Evolutionary conservation across 1,284 basidiomycete genomes (phyloP).

Genomic region (Porphyrellus sp.): DNA sequence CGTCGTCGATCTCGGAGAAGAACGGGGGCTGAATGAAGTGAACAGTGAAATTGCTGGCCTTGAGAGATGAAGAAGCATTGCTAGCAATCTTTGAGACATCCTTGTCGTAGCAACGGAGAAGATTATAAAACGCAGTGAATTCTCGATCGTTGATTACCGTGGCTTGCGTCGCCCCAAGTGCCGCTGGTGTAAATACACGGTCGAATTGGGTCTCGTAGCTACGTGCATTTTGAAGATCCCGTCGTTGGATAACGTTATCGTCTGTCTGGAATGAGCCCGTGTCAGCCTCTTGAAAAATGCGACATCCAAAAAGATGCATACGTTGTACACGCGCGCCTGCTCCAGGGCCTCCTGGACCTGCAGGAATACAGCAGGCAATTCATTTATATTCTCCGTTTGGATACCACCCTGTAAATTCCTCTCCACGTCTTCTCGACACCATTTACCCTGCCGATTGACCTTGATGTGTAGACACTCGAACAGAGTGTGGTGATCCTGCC

Average conservation of each 20-base stretch:
- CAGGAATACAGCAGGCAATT: background rate
- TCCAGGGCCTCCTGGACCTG: background rate
- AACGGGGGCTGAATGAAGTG: conserved; percentile 5
- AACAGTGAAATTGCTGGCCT: background rate
- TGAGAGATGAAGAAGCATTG: background rate
- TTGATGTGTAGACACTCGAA: background rate
- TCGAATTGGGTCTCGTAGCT: background rate
- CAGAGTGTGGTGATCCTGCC: background rate
- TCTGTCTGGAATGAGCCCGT: background rate
- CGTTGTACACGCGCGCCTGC: background rate
- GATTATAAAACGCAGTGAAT: conserved; percentile 1
- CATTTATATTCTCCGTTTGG: background rate
- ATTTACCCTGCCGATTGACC: background rate
- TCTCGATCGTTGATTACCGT: background rate
- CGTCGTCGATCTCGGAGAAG: background rate
- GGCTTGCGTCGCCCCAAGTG: accelerated
- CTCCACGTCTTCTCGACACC: background rate
- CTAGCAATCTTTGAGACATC: accelerated
- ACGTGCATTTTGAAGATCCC: background rate
- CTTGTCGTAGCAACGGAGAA: background rate
- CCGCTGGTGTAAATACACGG: background rate
- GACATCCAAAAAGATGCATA: background rate
- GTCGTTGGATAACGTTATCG: background rate
- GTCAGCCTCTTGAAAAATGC: background rate
- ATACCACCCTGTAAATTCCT: background rate